Evolutionary conservation across 768 basidiomycete species (phyloP).

Genomic region (Cystofilobasidium macerans): DNA sequence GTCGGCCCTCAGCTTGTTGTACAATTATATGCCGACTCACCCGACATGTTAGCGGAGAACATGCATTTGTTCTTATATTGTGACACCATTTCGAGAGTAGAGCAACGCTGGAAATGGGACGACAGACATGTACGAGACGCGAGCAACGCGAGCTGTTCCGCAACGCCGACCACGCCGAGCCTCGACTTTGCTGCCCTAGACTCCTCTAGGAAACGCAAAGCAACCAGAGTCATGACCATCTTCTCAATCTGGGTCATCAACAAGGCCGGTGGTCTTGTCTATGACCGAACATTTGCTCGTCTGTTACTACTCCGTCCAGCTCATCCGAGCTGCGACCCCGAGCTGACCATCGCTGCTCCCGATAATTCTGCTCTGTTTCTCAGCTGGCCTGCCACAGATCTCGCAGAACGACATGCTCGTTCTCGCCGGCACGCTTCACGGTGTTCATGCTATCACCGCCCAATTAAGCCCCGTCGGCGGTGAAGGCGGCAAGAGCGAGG

Average conservation of each 20-base stretch:
- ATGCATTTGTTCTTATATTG: neutral
- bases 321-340: no score
- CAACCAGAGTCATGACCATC: constrained; percentile 31
- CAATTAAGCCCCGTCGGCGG: constrained; percentile 61
- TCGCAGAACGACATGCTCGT: constrained; percentile 92
- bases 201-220: neutral
- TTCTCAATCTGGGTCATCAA: constrained; percentile 62
- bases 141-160: no score
- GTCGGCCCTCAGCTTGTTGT: neutral
- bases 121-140: no score
- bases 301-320: no score
- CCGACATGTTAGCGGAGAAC: neutral
- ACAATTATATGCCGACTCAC: neutral
- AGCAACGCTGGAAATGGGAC: no score
- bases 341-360: constrained; percentile 4
- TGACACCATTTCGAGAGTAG: neutral
- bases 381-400: constrained; percentile 82
- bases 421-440: constrained; percentile 89
- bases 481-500: constrained; percentile 28
- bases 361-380: neutral
- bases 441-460: constrained; percentile 96
- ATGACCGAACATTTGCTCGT: constrained; percentile 44
- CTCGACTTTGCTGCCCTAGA: neutral
- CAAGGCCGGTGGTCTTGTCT: constrained; percentile 94
- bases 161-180: no score